Base-by-base conservation (phyloP, 225 moss, liverwort and hornwort species). In the Sphagnum tenellum region DNA sequence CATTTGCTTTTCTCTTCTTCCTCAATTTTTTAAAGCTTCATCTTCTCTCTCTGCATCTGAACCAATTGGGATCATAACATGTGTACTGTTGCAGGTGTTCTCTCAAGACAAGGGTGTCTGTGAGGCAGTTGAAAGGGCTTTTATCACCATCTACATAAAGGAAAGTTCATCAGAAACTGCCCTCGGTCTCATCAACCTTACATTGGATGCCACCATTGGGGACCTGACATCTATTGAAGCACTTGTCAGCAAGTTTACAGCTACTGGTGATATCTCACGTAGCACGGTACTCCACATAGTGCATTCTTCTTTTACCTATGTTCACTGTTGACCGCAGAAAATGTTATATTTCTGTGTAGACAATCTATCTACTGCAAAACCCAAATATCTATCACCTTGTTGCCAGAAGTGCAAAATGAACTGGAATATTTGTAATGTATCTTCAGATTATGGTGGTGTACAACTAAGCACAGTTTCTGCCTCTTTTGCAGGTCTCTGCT, bases 211-310 rank as follows among this genome's bases (percentile, higher is more conserved):
- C 61, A 90, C 83, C 66, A 83, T 98, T 64, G 93, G 90, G 61
- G 98, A 98, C 76, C 79, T 98, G 59, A 88, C 93, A 65, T 93
- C 93, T 45, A 84, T 98, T 65, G 98, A 98, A 72, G 98, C 82
- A 71, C 86, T 98, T 52, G 82, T 98, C 64, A 86, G 79, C 73
- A 91, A 84, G 60, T 87, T 87, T 74, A 79, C 87, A 69, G 54
- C 45, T 12, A 83, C 79, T 62, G 82, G 81, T 50, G 79, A 89
- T 60, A 86, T 98, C 65, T 79, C 85, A 65, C 76, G 78, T 50
- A 85, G 83, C 87, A 86, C 79, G 90, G 96, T 98, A 89, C 61
- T 69, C 29, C 29, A 29, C 29, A 29, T 29, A 29, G 29, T 29
- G 29, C 29, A 29, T 29, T 29, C 29, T 29, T 29, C 29, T 29